These are phyloP conservation scores for Gonium pectorale DNA, from an alignment of 139 green algal genomes.

Conservation along the genomic window DNA sequence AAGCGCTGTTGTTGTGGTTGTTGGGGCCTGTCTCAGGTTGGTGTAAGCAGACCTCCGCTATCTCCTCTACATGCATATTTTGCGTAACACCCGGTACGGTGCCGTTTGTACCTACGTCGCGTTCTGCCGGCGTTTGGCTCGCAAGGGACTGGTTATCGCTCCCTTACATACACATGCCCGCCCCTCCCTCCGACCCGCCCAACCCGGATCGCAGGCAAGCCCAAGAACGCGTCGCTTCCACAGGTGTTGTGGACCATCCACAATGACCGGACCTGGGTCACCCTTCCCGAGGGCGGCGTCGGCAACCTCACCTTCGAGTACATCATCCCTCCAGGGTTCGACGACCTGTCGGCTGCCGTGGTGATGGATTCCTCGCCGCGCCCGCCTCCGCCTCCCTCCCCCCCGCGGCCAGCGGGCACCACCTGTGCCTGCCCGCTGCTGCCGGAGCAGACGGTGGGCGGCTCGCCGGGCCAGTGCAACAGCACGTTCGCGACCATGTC, in stretches of 20 bases:
- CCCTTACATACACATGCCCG: no score
- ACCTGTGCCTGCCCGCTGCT: conserved; percentile 22
- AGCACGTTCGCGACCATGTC: conserved; percentile 26
- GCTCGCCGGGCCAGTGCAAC: conserved; percentile 1
- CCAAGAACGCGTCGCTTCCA: conserved; percentile 4
- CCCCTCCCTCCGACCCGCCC: no score
- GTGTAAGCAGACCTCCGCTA: no score
- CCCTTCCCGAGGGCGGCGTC: conserved; percentile 39
- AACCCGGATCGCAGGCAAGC: background rate
- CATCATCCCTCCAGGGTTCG: conserved; percentile 49
- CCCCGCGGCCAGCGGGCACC: conserved; percentile 1
- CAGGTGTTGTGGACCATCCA: background rate
- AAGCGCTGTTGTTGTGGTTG: no score
- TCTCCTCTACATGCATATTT: no score
- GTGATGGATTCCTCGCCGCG: conserved; percentile 33
- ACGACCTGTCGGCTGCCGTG: conserved; percentile 58
- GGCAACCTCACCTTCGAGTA: conserved; percentile 56
- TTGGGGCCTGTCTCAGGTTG: no score
- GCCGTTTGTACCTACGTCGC: no score
- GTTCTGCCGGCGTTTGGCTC: no score
- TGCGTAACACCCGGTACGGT: no score
- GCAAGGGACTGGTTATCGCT: no score
- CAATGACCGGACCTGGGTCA: background rate
- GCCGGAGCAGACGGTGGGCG: conserved; percentile 11
- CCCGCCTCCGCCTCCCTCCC: conserved; percentile 41